A percentile compares a stretch with the other conserved stretches of the same genome.
phyloP scores from a whole-genome alignment of 2,329 filamentous ascomycete genomes.

The Hysterium pulicare region DNA sequence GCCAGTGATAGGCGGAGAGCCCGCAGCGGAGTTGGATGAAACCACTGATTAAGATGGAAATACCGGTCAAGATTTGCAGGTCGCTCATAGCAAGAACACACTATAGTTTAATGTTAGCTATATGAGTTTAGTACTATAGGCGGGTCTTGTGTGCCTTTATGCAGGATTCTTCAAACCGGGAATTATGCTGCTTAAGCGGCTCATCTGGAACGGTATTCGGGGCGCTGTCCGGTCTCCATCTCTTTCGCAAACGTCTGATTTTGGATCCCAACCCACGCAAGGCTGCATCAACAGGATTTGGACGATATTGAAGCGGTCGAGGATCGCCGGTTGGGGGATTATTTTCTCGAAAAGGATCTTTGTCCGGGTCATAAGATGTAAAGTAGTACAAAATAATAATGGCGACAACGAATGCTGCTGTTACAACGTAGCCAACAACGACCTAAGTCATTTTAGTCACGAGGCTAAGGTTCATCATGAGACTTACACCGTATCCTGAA shows the following conservation, averaged over 20 bases:
- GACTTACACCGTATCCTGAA: background rate
- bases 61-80: constrained; percentile 4
- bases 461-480: background rate
- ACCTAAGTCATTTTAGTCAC: background rate
- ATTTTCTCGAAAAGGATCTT: background rate
- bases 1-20: constrained; percentile 4
- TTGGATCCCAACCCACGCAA: background rate
- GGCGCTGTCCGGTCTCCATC: too few species aligned
- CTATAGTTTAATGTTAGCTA: background rate
- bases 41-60: constrained; percentile 4
- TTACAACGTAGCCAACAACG: background rate
- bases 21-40: constrained; percentile 2
- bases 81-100: constrained; percentile 1
- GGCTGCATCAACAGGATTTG: background rate
- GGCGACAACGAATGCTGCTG: background rate
- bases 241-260: background rate
- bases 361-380: background rate
- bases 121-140: background rate
- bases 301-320: background rate
- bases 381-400: background rate
- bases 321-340: background rate
- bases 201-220: background rate
- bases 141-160: background rate
- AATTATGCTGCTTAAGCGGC: background rate
- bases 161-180: background rate